Percentiles rank a stretch among this genome's conserved stretches.
Conservation (phyloP, 2,329 filamentous ascomycete genomes). For the Colletotrichum sidae region DNA sequence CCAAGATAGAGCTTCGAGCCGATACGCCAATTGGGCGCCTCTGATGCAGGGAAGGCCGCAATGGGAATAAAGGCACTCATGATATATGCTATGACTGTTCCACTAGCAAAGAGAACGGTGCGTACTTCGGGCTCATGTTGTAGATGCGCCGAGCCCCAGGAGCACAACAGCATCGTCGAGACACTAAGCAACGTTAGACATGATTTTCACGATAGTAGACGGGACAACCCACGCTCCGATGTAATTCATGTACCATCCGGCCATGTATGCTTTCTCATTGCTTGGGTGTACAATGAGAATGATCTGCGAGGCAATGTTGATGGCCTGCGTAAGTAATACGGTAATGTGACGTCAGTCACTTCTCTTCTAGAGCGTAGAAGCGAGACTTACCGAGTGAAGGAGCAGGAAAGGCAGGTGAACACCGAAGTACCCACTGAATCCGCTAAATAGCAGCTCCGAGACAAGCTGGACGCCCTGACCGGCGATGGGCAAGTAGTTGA, state of each 20-base stretch:
- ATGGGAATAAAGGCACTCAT: slow-evolving; percentile 33
- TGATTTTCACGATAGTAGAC: accelerated
- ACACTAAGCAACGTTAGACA: slow-evolving; percentile 7
- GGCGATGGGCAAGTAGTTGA: slow-evolving; percentile 25
- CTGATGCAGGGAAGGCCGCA: slow-evolving; percentile 17
- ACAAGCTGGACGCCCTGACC: slow-evolving; percentile 27
- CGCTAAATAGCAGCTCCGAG: slow-evolving; percentile 21
- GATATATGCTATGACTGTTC: slow-evolving; percentile 16
- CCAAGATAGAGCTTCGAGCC: slow-evolving; percentile 19
- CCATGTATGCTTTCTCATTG: slow-evolving; percentile 27
- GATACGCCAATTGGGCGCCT: slow-evolving; percentile 25
- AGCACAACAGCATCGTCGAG: slow-evolving; percentile 28
- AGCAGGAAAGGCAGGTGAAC: slow-evolving; percentile 23
- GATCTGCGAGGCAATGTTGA: slow-evolving; percentile 25
- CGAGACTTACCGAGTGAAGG: slow-evolving; percentile 4
- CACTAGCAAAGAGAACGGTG: slow-evolving; percentile 31
- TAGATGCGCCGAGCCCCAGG: slow-evolving; percentile 15
- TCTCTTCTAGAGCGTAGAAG: accelerated
- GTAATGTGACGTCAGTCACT: not conserved
- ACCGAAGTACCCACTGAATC: slow-evolving; percentile 25
- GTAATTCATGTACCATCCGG: slow-evolving; percentile 34
- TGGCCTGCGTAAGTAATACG: not conserved
- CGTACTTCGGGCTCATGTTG: slow-evolving; percentile 28
- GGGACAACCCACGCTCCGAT: slow-evolving; percentile 21
- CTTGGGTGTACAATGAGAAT: slow-evolving; percentile 24